These are phyloP conservation scores for Ophiocordyceps polyrhachis-furcata DNA, from an alignment of 2,329 filamentous ascomycete genomes.

Conservation along the genomic window DNA sequence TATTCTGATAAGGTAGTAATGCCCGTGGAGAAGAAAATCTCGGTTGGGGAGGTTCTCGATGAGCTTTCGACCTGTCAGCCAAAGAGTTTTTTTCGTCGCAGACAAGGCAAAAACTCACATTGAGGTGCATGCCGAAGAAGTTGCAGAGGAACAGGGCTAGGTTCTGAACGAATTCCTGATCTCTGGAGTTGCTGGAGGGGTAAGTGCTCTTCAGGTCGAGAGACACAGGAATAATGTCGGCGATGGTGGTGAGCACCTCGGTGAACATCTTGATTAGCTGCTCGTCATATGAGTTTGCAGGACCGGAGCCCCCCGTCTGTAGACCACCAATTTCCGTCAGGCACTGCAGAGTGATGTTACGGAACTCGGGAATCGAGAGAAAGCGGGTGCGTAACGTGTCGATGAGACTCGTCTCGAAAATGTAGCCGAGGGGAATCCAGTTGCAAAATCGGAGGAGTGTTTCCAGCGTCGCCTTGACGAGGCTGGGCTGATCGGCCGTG, in stretches of 20 bases:
- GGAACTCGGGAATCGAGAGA: slow-evolving; percentile 82
- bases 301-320: slow-evolving; percentile 55
- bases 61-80: slow-evolving; percentile 35
- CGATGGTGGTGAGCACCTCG: slow-evolving; percentile 80
- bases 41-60: slow-evolving; percentile 92
- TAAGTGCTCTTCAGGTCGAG: slow-evolving; percentile 87
- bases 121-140: slow-evolving; percentile 87
- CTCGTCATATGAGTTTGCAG: slow-evolving; percentile 67
- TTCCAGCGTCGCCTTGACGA: slow-evolving; percentile 93
- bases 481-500: slow-evolving; percentile 68
- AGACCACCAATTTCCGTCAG: slow-evolving; percentile 92
- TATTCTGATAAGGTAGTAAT: slow-evolving; percentile 96
- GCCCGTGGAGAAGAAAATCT: slow-evolving; percentile 86
- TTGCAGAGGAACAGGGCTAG: slow-evolving; percentile 89
- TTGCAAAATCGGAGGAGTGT: slow-evolving; percentile 93
- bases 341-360: slow-evolving; percentile 91
- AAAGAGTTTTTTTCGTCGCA: neutral
- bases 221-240: slow-evolving; percentile 78
- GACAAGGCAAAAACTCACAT: slow-evolving; percentile 27
- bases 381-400: slow-evolving; percentile 86
- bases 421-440: slow-evolving; percentile 97
- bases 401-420: slow-evolving; percentile 94
- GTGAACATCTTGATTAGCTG: slow-evolving; percentile 98
- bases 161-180: slow-evolving; percentile 97
- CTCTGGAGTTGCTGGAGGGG: slow-evolving; percentile 71